Evolutionary conservation across 345 rosid species (phyloP), one percentile per base, ranked within the genome.

Genomic region (Euclidium syriacum): DNA sequence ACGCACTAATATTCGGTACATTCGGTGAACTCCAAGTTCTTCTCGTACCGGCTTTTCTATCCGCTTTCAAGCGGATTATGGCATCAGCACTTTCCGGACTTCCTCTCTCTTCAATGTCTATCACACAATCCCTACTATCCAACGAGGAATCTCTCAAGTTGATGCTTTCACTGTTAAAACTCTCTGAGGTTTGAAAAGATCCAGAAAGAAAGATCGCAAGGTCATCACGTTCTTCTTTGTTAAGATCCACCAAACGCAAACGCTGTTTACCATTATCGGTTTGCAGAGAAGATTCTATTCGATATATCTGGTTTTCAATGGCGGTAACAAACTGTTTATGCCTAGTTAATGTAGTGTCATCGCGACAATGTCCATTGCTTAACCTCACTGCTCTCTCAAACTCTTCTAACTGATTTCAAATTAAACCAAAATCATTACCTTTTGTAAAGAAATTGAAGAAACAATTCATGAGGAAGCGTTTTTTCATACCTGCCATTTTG

Each of bases 401-500:
- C 78, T 81, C 95, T 40, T 90, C 95, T 85, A 85, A 56, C 95
- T 90, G 77, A 62, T 61, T n/a, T 71, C 70, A 67, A 32, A 7
- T 10, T 3, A 39, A 2, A 41, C 15, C 27, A n/a, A 52, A 59
- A 36, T 33, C 8, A 24, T n/a, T 8, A 38, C 30, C 18, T 46
- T 25, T 25, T n/a, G n/a, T n/a, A 11, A 8, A n/a, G 24, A 20
- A 14, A 10, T 7, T 41, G 20, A 24, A 43, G 39, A 7, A 47
- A 46, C 27, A 32, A 52, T 17, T 64, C 9, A 19, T 15, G 5
- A 32, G 19, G 32, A 32, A 22, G 44, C 23, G 3, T 27, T 42
- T 41, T 6, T n/a, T 14, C 55, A 8, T 46, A 90, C 97, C 95
- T 90, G 97, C 95, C 95, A 90, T 70, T 90, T 90, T 39, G 97